Evolutionary conservation across 2,329 filamentous ascomycete species (phyloP).

Genomic region (Fusarium nanum): DNA sequence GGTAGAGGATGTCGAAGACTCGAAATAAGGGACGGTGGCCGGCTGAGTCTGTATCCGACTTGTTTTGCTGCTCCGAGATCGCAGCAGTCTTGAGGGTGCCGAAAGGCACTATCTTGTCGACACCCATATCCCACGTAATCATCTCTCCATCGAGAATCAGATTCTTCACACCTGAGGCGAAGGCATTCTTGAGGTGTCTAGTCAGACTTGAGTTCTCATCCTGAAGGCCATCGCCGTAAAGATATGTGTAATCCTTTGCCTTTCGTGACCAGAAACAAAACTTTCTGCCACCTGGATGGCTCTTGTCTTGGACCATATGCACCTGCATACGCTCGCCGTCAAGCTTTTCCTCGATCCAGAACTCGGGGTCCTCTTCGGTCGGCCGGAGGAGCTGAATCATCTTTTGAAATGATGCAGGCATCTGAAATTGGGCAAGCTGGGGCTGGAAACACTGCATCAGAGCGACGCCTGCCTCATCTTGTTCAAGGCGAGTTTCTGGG

Average conservation of each 20-base stretch:
- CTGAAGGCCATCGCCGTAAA: conserved; percentile 83
- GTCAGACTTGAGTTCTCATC: conserved; percentile 84
- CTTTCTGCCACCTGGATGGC: conserved; percentile 72
- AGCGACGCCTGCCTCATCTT: conserved; percentile 77
- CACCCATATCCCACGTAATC: conserved; percentile 94
- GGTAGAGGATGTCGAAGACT: conserved; percentile 90
- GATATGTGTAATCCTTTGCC: conserved; percentile 94
- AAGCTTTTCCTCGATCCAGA: conserved; percentile 98
- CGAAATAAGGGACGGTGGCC: conserved; percentile 77
- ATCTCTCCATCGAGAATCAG: conserved; percentile 97
- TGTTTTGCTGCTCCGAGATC: conserved; percentile 75
- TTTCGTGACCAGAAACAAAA: conserved; percentile 97
- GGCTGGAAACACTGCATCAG: conserved; percentile 98
- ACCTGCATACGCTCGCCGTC: conserved; percentile 98
- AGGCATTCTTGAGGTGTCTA: conserved; percentile 80
- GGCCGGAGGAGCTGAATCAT: conserved; percentile 77
- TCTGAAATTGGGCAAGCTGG: conserved; percentile 92
- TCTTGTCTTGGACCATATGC: conserved; percentile 83
- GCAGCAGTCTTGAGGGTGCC: conserved; percentile 94
- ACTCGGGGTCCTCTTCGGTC: conserved; percentile 77
- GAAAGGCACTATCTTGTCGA: conserved; percentile 87
- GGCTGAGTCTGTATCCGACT: conserved; percentile 63
- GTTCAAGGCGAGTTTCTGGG: conserved; percentile 76
- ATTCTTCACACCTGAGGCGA: conserved; percentile 80
- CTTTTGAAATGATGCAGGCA: conserved; percentile 78